Base-by-base conservation (phyloP, 495 filamentous ascomycete genomes). In the Aspergillus sclerotioniger region DNA sequence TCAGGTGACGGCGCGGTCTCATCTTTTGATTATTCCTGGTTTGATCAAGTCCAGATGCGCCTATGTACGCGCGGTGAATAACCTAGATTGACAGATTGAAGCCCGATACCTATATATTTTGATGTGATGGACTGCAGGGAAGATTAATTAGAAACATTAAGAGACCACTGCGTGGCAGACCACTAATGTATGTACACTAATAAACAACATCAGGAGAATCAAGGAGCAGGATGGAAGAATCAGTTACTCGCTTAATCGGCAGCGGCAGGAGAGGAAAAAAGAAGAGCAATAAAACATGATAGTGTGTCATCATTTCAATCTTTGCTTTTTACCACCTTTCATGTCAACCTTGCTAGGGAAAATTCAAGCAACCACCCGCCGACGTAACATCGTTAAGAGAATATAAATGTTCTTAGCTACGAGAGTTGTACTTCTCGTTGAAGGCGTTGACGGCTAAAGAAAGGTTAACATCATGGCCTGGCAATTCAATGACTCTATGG, bases 401-500 rank as follows among this genome's bases (percentile, higher is more conserved):
- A 31, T 12, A 8, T 16, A 33, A 9, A 15, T 37, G 20, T 20
- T n/a, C 19, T 48, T 53, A 84, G 63, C 82, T 81, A 65, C 81
- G 80, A n/a, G 79, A 78, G 73, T 84, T 86, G 71, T 85, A 86
- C 68, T 82, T 83, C 65, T 88, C 85, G 67, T 88, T 88, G 70
- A 86, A 88, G 53, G 85, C 85, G 73, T 86, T 87, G 20, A 88
- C 85, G 59, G 85, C 85, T 79, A 52, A 33, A 15, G 53, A 7
- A 56, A 3, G 5, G 46, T 74, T 62, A 75, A 62, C 46, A 32
- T 43, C 29, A 9, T 28, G 21, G 39, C 0, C n/a, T 54, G 16
- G 17, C 37, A 33, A 13, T 43, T 17, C 4, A 15, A n/a, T 1
- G 10, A 12, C 20, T 17, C 15, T 17, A 29, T 0, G 15, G 16